Conservation (phyloP, 1,284 basidiomycete species). For the Heterobasidion parviporum region DNA sequence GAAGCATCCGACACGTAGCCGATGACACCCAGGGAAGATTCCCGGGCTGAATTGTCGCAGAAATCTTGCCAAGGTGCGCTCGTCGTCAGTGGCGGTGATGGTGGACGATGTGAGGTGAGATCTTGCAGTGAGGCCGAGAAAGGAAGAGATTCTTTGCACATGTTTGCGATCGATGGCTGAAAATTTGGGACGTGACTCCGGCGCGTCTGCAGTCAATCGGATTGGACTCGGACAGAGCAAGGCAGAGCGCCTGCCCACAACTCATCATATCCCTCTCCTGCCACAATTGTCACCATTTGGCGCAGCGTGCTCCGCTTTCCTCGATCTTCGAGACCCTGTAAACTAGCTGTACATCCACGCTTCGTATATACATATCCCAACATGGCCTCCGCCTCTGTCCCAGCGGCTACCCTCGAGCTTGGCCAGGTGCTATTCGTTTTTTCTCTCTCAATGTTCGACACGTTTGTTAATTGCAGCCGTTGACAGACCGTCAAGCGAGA, state of each 20-base stretch:
- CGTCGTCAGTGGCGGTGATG: too few relatives aligned
- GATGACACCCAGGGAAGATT: too few relatives aligned
- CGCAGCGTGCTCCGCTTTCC: slow-evolving; percentile 6
- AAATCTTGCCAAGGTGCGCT: too few relatives aligned
- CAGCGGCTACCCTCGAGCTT: slow-evolving; percentile 25
- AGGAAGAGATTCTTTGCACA: background rate
- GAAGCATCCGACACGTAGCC: too few relatives aligned
- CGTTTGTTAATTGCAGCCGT: background rate
- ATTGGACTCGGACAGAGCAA: too few relatives aligned
- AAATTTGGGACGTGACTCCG: background rate
- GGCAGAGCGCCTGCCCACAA: too few relatives aligned
- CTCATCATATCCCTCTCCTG: background rate
- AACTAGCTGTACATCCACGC: slow-evolving; percentile 12
- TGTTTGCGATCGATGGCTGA: background rate
- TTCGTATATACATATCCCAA: background rate
- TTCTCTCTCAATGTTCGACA: background rate
- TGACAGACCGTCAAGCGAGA: slow-evolving; percentile 88
- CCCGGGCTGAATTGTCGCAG: too few relatives aligned
- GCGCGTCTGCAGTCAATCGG: background rate
- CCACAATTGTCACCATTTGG: slow-evolving; percentile 10
- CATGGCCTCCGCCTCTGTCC: background rate
- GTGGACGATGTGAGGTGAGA: too few relatives aligned
- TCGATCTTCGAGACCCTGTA: slow-evolving; percentile 12
- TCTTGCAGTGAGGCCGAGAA: background rate
- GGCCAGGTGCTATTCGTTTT: slow-evolving; percentile 17